phyloP scores from a whole-genome alignment of 805 yeast genomes.

The Saccharomycopsis guyanensis region DNA sequence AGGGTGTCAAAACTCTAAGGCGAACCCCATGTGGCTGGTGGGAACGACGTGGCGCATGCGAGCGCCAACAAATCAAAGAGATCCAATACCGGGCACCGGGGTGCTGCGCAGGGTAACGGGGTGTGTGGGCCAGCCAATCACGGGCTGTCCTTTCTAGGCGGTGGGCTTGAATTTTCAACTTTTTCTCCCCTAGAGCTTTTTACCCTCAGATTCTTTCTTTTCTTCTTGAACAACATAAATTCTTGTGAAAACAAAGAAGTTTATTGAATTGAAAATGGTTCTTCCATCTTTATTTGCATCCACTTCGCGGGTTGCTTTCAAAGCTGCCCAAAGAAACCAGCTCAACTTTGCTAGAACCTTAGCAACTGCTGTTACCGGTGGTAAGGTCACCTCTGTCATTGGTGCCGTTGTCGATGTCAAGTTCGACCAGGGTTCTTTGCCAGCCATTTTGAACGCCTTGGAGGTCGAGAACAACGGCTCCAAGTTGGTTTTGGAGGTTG shows the following conservation, averaged over 20 bases:
- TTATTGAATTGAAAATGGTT: slow-evolving; percentile 31
- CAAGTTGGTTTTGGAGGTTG: slow-evolving; percentile 90
- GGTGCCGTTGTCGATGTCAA: slow-evolving; percentile 99
- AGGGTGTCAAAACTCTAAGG: too few species aligned
- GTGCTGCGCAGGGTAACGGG: not conserved
- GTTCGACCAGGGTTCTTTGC: slow-evolving; percentile 94
- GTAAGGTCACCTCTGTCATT: slow-evolving; percentile 93
- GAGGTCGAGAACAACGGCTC: slow-evolving; percentile 73
- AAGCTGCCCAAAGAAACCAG: slow-evolving; percentile 78
- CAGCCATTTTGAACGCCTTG: slow-evolving; percentile 95
- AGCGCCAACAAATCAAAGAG: not conserved
- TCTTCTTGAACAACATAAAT: not conserved
- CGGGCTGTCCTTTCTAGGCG: not conserved
- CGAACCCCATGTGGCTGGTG: too few species aligned
- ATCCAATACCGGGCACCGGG: not conserved
- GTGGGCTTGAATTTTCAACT: not conserved
- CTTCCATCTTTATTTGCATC: slow-evolving; percentile 53
- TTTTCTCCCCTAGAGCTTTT: not conserved
- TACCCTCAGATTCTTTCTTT: not conserved
- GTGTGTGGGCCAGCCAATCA: not conserved
- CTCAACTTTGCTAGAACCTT: slow-evolving; percentile 63
- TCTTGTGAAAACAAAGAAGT: not conserved
- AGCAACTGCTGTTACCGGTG: slow-evolving; percentile 74
- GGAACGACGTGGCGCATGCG: too few species aligned
- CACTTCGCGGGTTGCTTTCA: slow-evolving; percentile 77